These are phyloP conservation scores for Cenchrus fungigraminus DNA, from an alignment of 176 grass and related monocot genomes.

Conservation along the genomic window DNA sequence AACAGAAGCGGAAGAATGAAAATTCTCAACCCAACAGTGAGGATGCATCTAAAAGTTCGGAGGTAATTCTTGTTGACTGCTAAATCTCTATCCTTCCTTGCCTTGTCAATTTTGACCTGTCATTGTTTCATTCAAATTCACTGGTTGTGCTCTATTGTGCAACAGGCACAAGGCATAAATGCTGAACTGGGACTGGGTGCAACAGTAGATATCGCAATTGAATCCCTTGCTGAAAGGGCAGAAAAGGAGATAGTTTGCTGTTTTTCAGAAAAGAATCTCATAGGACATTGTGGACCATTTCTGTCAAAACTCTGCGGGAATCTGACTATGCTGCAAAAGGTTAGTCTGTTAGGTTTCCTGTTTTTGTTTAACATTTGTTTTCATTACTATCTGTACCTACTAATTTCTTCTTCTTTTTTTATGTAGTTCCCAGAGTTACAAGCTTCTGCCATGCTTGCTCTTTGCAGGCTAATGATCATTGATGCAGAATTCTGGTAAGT, in stretches of 20 bases:
- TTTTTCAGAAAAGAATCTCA: slow-evolving; percentile 67
- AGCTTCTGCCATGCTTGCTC: slow-evolving; percentile 91
- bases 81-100: slow-evolving; percentile 25
- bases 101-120: not conserved
- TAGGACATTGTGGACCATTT: slow-evolving; percentile 87
- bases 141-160: slow-evolving; percentile 27
- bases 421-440: slow-evolving; percentile 83
- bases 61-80: slow-evolving; percentile 53
- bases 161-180: slow-evolving; percentile 81
- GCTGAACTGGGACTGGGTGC: slow-evolving; percentile 85
- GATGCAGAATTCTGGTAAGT: slow-evolving; percentile 86
- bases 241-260: slow-evolving; percentile 90
- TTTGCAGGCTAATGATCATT: slow-evolving; percentile 94
- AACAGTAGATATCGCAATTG: slow-evolving; percentile 69
- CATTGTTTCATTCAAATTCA: slow-evolving; percentile 34
- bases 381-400: not conserved
- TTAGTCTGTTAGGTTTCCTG: slow-evolving; percentile 27
- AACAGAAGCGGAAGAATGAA: slow-evolving; percentile 82
- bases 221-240: slow-evolving; percentile 80
- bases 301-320: slow-evolving; percentile 87
- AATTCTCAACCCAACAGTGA: slow-evolving; percentile 47
- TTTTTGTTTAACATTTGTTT: slow-evolving; percentile 27
- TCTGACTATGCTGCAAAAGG: slow-evolving; percentile 81
- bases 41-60: slow-evolving; percentile 48
- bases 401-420: slow-evolving; percentile 33